These are phyloP conservation scores for Phoma herbarum DNA, from an alignment of 2,329 filamentous ascomycete species.

Conservation along the genomic window DNA sequence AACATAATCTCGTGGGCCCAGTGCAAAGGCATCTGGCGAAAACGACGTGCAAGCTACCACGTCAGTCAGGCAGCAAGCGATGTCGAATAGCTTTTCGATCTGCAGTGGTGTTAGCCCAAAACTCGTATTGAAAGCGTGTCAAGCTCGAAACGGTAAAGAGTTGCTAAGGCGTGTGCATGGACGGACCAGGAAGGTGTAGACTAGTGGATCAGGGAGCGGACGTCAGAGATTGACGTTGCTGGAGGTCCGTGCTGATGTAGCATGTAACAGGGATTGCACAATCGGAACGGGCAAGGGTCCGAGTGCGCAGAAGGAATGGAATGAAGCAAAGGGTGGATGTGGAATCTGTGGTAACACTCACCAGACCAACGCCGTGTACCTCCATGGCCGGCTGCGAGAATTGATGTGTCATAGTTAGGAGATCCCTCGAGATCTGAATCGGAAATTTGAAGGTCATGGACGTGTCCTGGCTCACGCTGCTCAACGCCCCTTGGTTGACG, in stretches of 20 bases:
- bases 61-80: slow-evolving; percentile 76
- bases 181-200: slow-evolving; percentile 24
- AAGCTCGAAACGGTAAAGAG: slow-evolving; percentile 29
- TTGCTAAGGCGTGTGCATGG: slow-evolving; percentile 25
- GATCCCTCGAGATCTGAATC: slow-evolving; percentile 68
- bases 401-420: slow-evolving; percentile 70
- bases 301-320: slow-evolving; percentile 23
- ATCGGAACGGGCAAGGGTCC: slow-evolving; percentile 31
- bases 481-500: slow-evolving; percentile 71
- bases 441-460: slow-evolving; percentile 70
- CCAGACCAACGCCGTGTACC: slow-evolving; percentile 76
- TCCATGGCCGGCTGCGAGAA: slow-evolving; percentile 79
- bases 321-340: slow-evolving; percentile 20
- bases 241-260: slow-evolving; percentile 30
- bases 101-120: slow-evolving; percentile 49
- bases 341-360: slow-evolving; percentile 54
- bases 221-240: slow-evolving; percentile 44
- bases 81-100: slow-evolving; percentile 83
- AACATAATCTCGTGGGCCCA: slow-evolving; percentile 74
- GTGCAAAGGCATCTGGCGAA: slow-evolving; percentile 62
- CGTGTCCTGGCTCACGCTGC: slow-evolving; percentile 65
- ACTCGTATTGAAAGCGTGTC: slow-evolving; percentile 21
- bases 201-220: slow-evolving; percentile 30
- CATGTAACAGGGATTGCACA: slow-evolving; percentile 33
- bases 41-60: slow-evolving; percentile 71